These are phyloP conservation scores for Fonsecaea monophora DNA, from an alignment of 2,329 filamentous ascomycete genomes.

Conservation along the genomic window DNA sequence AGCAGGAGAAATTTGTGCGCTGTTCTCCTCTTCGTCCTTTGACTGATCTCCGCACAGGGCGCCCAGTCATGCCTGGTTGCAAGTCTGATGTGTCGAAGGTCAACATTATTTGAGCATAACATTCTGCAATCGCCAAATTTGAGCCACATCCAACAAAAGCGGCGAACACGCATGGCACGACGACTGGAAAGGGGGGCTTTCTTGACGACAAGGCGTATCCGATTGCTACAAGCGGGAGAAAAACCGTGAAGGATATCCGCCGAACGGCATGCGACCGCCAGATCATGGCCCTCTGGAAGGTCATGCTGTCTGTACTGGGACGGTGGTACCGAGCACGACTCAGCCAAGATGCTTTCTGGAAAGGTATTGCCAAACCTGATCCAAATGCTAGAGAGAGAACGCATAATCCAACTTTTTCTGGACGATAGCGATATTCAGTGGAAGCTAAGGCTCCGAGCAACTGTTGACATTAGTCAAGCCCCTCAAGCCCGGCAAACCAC, in stretches of 20 bases:
- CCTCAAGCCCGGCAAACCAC: neutral
- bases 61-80: slow-evolving; percentile 71
- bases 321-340: slow-evolving; percentile 67
- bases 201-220: slow-evolving; percentile 71
- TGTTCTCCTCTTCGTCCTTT: slow-evolving; percentile 53
- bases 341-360: slow-evolving; percentile 74
- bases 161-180: slow-evolving; percentile 71
- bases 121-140: slow-evolving; percentile 76
- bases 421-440: slow-evolving; percentile 68
- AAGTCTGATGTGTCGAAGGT: slow-evolving; percentile 81
- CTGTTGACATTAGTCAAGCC: slow-evolving; percentile 43
- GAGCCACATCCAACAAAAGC: slow-evolving; percentile 72
- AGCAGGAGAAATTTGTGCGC: slow-evolving; percentile 75
- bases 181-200: slow-evolving; percentile 66
- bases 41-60: slow-evolving; percentile 51
- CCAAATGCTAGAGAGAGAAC: slow-evolving; percentile 72
- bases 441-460: slow-evolving; percentile 74
- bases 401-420: slow-evolving; percentile 70
- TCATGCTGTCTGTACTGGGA: slow-evolving; percentile 70
- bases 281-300: slow-evolving; percentile 66
- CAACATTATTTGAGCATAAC: slow-evolving; percentile 79
- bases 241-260: slow-evolving; percentile 69
- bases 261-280: slow-evolving; percentile 77
- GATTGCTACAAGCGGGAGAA: slow-evolving; percentile 70
- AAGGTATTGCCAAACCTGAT: slow-evolving; percentile 72